Percentiles rank a stretch among this genome's conserved stretches.
Evolutionary conservation across 2,329 filamentous ascomycete genomes (phyloP).

Genomic region (Aspergillus tanneri): DNA sequence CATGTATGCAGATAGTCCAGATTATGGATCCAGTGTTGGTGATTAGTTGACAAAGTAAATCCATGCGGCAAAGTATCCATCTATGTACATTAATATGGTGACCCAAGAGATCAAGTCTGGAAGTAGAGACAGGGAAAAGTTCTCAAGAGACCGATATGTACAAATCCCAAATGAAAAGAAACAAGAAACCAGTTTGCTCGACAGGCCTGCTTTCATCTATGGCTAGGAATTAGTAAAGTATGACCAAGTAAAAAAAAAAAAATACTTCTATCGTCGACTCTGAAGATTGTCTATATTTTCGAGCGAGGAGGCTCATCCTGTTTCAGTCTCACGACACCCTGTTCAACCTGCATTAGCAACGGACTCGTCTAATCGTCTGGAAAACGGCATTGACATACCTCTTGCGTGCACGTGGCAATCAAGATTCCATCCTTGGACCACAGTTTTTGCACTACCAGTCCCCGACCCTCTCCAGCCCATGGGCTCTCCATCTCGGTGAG

Average conservation of each 20-base stretch:
- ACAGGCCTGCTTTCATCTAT: too few relatives aligned
- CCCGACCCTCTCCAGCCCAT: slow-evolving; percentile 53
- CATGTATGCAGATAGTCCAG: not conserved
- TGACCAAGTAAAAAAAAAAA: too few relatives aligned
- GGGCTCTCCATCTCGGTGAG: slow-evolving; percentile 51
- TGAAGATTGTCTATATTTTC: slow-evolving; percentile 27
- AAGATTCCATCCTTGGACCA: slow-evolving; percentile 50
- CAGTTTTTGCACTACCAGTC: slow-evolving; percentile 50
- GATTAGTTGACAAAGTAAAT: not conserved
- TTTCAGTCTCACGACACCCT: slow-evolving; percentile 49
- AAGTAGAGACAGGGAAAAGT: too few relatives aligned
- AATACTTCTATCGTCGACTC: too few relatives aligned
- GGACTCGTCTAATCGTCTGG: not conserved
- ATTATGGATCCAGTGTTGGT: not conserved
- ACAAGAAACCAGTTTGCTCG: too few relatives aligned
- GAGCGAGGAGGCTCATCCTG: slow-evolving; percentile 40
- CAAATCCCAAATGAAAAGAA: too few relatives aligned
- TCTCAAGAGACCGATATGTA: too few relatives aligned
- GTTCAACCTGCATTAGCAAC: slow-evolving; percentile 16
- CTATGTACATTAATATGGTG: not conserved
- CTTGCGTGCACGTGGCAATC: slow-evolving; percentile 53
- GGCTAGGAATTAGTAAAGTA: too few relatives aligned
- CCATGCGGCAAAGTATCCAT: not conserved
- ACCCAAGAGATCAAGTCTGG: too few relatives aligned
- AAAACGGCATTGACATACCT: slow-evolving; percentile 37